Base-by-base conservation (phyloP, 768 basidiomycete genomes). In the Kwoniella dendrophila region DNA sequence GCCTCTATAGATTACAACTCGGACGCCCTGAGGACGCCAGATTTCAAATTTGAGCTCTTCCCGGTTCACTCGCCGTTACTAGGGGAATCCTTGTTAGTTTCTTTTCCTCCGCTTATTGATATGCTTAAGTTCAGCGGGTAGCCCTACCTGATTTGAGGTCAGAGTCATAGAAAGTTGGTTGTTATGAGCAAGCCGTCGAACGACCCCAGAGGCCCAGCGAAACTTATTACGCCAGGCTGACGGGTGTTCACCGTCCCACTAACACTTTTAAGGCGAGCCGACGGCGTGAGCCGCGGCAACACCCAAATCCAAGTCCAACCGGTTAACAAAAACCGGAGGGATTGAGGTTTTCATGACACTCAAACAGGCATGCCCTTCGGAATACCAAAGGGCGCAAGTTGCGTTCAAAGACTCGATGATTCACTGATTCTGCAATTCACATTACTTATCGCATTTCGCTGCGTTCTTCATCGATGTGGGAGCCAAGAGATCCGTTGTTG, bases 51-150 rank as follows among this genome's bases (percentile, higher is more conserved):
- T 87, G 87, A 87, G 86, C 86, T 87, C 81, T 85, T 88, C 86
- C 87, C 85, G 81, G 85, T 88, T 87, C 87, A 86, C 87, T 88
- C 85, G 86, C 87, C 86, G 87, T 86, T 88, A 88, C 87, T 87
- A 86, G 83, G 86, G 87, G 85, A 88, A 88, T 87, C 87, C 87
- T 87, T 84, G 87, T 88, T 88, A 87, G 86, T 88, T 88, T 87
- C 87, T 88, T 88, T 88, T 88, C 87, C 87, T 88, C 86, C 85
- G 84, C 87, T 88, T 87, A 87, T 87, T 88, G 85, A 88, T 88
- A 87, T 87, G 86, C 87, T 88, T 87, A 88, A 88, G 85, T 88
- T 87, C 86, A 86, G 86, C 84, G 85, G 86, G 87, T 88, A 87
- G 83, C 86, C 87, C 85, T 85, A 84, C 86, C 85, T 86, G 86